Conservation (phyloP, 2,329 filamentous ascomycete genomes). For the Colletotrichum incanum region DNA sequence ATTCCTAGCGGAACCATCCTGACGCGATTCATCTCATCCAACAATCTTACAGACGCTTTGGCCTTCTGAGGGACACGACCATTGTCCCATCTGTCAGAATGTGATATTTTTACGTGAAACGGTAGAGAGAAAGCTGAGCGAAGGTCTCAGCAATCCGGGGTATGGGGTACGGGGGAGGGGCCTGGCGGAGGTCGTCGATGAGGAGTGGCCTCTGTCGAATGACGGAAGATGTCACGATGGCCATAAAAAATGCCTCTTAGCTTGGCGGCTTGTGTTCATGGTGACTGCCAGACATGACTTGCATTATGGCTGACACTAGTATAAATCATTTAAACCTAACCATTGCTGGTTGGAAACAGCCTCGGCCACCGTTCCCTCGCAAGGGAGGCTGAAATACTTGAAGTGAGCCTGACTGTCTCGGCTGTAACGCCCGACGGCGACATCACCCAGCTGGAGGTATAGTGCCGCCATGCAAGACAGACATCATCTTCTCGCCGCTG, state of each 20-base stretch:
- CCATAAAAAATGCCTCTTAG: neutral
- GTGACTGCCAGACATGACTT: too few relatives aligned
- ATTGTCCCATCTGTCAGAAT: neutral
- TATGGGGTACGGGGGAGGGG: slow-evolving; percentile 24
- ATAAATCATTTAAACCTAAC: neutral
- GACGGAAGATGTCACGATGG: neutral
- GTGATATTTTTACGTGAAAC: slow-evolving; percentile 16
- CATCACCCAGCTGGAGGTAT: neutral
- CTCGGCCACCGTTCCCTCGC: neutral
- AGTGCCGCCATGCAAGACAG: neutral
- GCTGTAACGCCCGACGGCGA: neutral
- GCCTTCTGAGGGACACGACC: neutral
- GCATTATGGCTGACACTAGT: neutral
- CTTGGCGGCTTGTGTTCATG: too few relatives aligned
- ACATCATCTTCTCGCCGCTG: neutral
- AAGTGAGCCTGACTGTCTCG: slow-evolving; percentile 1
- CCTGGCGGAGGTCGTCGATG: neutral
- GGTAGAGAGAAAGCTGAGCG: neutral
- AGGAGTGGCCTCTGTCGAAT: neutral
- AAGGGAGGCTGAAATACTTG: neutral
- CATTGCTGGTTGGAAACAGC: neutral
- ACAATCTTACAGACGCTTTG: slow-evolving; percentile 16
- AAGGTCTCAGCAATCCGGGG: slow-evolving; percentile 15
- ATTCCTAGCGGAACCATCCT: slow-evolving; percentile 21
- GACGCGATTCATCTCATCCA: neutral